These are phyloP conservation scores for Gamarada debralockiae DNA, from an alignment of 495 filamentous ascomycete genomes.

Conservation along the genomic window DNA sequence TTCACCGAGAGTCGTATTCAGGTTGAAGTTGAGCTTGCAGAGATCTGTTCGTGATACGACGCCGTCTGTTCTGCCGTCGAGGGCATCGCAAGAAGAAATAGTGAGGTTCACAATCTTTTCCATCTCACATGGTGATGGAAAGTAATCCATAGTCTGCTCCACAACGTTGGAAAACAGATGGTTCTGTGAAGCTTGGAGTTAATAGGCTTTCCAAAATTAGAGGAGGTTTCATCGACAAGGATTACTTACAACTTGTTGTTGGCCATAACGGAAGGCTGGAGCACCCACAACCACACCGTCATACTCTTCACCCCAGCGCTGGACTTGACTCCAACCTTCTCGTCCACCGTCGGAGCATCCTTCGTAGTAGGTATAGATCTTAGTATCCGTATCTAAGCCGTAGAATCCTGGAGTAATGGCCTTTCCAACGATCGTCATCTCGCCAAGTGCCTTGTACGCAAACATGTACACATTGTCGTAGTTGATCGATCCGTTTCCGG, in stretches of 20 bases:
- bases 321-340: slow-evolving; percentile 49
- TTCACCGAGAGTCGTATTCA: slow-evolving; percentile 41
- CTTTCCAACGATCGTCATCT: slow-evolving; percentile 34
- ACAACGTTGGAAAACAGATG: slow-evolving; percentile 39
- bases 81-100: slow-evolving; percentile 46
- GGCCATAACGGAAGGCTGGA: slow-evolving; percentile 46
- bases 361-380: slow-evolving; percentile 50
- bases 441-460: slow-evolving; percentile 32
- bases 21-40: slow-evolving; percentile 44
- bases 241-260: slow-evolving; percentile 42
- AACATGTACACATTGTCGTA: slow-evolving; percentile 42
- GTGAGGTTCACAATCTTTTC: slow-evolving; percentile 46
- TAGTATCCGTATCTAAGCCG: slow-evolving; percentile 23
- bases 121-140: slow-evolving; percentile 47
- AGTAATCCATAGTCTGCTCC: slow-evolving; percentile 43
- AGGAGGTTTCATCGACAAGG: neutral
- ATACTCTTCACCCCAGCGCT: slow-evolving; percentile 45
- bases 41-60: slow-evolving; percentile 50
- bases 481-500: slow-evolving; percentile 39
- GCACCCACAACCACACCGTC: slow-evolving; percentile 48
- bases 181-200: too few relatives aligned
- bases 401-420: slow-evolving; percentile 32
- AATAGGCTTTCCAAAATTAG: slow-evolving; percentile 18
- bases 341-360: slow-evolving; percentile 51
- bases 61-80: slow-evolving; percentile 49